Conservation (phyloP, 805 yeast genomes). For the Jamesozyma rosinii region DNA sequence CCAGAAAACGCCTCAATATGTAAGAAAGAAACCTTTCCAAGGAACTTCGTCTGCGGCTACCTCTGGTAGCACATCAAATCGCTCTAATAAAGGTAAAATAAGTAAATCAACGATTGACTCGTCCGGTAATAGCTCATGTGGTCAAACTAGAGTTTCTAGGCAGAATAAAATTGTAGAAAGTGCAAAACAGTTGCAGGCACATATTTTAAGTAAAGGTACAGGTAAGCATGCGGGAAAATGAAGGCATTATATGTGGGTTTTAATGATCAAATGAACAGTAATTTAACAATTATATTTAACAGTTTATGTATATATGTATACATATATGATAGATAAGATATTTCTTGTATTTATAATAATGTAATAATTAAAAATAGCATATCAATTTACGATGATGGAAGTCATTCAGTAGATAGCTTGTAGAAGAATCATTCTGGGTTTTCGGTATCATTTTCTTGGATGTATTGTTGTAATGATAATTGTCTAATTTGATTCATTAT, state of each 20-base stretch:
- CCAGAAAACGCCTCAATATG: conserved; percentile 5
- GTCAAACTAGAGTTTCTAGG: neutral
- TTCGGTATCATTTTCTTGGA: conserved; percentile 19
- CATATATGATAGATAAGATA: neutral
- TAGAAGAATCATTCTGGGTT: neutral
- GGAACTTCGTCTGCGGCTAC: neutral
- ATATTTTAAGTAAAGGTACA: neutral
- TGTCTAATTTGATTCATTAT: conserved; percentile 27
- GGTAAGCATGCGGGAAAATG: neutral
- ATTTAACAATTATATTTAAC: neutral
- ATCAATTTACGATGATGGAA: neutral
- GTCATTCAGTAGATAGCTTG: no score
- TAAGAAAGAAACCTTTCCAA: conserved; percentile 6
- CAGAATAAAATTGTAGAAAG: conserved; percentile 5
- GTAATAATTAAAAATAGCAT: neutral
- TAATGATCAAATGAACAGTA: no score
- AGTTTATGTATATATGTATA: neutral
- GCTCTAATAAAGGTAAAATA: conserved; percentile 1
- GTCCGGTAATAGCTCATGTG: neutral
- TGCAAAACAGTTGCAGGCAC: conserved; percentile 6
- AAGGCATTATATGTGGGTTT: no score
- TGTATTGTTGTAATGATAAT: conserved; percentile 26
- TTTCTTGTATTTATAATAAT: neutral
- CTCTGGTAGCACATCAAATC: neutral
- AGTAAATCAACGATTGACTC: conserved; percentile 2